A percentile compares a stretch with the other conserved stretches of the same genome.
Conservation (phyloP, 495 filamentous ascomycete genomes). For the Margaritispora aquatica region DNA sequence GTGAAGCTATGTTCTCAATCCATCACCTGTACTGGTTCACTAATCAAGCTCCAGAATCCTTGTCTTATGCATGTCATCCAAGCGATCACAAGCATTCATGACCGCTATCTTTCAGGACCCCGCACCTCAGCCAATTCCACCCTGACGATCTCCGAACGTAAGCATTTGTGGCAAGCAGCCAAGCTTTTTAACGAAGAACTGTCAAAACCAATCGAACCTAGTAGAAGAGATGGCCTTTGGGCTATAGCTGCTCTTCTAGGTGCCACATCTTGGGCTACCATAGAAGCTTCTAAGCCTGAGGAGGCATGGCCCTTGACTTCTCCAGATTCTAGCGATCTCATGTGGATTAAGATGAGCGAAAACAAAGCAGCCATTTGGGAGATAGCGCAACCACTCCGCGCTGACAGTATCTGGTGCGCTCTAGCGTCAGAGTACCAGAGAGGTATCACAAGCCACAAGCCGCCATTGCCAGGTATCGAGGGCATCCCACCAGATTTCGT, state of each 20-base stretch:
- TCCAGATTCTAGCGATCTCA: conserved; percentile 24
- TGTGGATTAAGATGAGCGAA: conserved; percentile 33
- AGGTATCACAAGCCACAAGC: neutral
- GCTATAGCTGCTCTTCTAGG: conserved; percentile 29
- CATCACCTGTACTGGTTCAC: neutral
- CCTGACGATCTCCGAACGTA: conserved; percentile 14
- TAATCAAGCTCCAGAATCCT: conserved; percentile 10
- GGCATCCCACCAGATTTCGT: neutral
- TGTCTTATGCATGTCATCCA: conserved; percentile 33
- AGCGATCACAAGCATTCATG: conserved; percentile 32
- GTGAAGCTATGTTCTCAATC: neutral
- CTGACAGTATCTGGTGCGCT: neutral
- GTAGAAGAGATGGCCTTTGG: conserved; percentile 33
- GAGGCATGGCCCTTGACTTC: conserved; percentile 33
- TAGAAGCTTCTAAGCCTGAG: conserved; percentile 26
- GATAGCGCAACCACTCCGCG: neutral
- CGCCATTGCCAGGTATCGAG: neutral
- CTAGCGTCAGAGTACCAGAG: conserved; percentile 20
- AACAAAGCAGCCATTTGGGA: conserved; percentile 21
- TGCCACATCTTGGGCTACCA: conserved; percentile 26
- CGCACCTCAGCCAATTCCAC: neutral
- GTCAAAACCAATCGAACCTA: conserved; percentile 19
- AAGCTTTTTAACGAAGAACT: conserved; percentile 32
- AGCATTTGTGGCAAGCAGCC: conserved; percentile 31
- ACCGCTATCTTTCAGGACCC: conserved; percentile 13